Evolutionary conservation across 768 basidiomycete species (phyloP).

Genomic region (Tricholoma matsutake): DNA sequence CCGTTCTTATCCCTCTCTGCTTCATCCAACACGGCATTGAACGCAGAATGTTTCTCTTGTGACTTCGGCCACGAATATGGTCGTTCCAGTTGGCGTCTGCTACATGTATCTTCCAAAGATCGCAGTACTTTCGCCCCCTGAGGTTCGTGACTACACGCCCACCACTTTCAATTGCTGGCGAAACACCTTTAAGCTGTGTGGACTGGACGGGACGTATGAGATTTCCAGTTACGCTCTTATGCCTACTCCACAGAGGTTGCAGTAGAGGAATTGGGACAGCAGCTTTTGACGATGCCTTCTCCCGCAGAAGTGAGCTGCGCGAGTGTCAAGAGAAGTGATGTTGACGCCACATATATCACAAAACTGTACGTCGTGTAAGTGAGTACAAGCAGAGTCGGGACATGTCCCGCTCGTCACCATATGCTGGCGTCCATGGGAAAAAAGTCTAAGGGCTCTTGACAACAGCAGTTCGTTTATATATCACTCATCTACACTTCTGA

Average conservation of each 20-base stretch:
- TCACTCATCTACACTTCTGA: not conserved
- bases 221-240: conserved; percentile 18
- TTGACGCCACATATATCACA: conserved; percentile 40
- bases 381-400: conserved; percentile 24
- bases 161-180: conserved; percentile 18
- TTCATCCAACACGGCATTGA: conserved; percentile 42
- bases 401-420: conserved; percentile 39
- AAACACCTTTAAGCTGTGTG: conserved; percentile 19
- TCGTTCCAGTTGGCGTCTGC: conserved; percentile 23
- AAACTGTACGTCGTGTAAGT: conserved; percentile 32
- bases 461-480: not conserved
- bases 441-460: not conserved
- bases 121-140: conserved; percentile 18
- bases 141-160: conserved; percentile 21
- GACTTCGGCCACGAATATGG: conserved; percentile 27
- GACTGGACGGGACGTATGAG: conserved; percentile 13
- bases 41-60: conserved; percentile 33
- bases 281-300: conserved; percentile 29
- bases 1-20: conserved; percentile 54
- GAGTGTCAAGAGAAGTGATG: conserved; percentile 19
- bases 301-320: conserved; percentile 26
- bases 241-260: conserved; percentile 30
- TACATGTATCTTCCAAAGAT: conserved; percentile 22
- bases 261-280: conserved; percentile 22
- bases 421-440: conserved; percentile 17